Base-by-base conservation (phyloP, 306 rosid species). In the Ceratonia siliqua region DNA sequence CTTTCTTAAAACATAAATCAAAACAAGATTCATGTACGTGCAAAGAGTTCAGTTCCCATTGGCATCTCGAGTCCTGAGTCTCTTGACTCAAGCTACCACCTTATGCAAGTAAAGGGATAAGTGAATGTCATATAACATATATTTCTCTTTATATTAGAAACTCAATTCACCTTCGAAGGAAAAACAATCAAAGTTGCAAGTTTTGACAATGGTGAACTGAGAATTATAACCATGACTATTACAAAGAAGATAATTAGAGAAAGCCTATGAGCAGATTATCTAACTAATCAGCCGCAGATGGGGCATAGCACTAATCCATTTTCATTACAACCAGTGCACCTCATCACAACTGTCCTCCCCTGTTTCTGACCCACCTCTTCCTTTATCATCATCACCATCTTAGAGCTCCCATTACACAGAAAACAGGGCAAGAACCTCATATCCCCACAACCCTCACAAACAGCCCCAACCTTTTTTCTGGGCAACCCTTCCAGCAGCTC, bases 231-330 rank as follows among this genome's bases (percentile, higher is more conserved):
- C 68, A 41, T 58, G 32, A 66, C 33, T 17, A 45, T 24, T 66
- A 67, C 71, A 35, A 43, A 39, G 27, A 21, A 50, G 55, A 75
- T 15, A 52, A 49, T 5, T 13, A 8, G 11, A 1, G 10, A 10
- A 24, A 68, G 5, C 4, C 6, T 27, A 58, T 53, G 41, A 18
- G 39, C 32, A 75, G 9, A 9, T 6, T 54, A 63, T 32, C 24
- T 45, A 8, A 17, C 18, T 6, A 3, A 21, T 86, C 84, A 91
- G 81, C 89, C 78, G 74, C 98, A 90, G 33, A 93, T 64, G 3
- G 97, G 97, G 79, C 98, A 94, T 22, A 89, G 61, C 3, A 91
- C 92, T 75, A 94, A 81, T 35, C 97, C 98, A 85, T 91, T 94
- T 48, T 94, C 98, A 78, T 94, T 91, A 75, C 98, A 94, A 56